phyloP scores from a whole-genome alignment of 306 rosid species.

The Fagus sylvatica region DNA sequence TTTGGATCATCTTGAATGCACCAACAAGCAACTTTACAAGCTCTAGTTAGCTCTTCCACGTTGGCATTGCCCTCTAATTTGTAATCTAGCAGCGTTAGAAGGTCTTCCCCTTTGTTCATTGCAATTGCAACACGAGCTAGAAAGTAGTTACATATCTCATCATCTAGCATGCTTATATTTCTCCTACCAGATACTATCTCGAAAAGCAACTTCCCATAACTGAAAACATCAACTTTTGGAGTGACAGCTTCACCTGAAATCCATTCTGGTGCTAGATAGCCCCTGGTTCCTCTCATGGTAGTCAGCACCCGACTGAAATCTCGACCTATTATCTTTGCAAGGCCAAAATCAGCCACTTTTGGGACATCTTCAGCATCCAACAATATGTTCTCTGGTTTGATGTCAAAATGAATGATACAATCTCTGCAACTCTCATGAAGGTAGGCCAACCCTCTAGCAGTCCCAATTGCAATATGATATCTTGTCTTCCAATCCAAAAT shows the following conservation, averaged over 20 bases:
- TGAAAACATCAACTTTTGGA: conserved; percentile 50
- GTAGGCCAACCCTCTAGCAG: conserved; percentile 52
- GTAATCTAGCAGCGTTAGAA: conserved; percentile 34
- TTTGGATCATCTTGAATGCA: conserved; percentile 53
- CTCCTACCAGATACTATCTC: conserved; percentile 48
- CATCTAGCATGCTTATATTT: conserved; percentile 41
- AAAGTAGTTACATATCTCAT: conserved; percentile 31
- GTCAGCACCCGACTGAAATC: conserved; percentile 55
- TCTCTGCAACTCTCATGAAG: conserved; percentile 60
- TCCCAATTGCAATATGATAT: conserved; percentile 43
- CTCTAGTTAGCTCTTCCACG: conserved; percentile 32
- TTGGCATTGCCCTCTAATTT: conserved; percentile 37
- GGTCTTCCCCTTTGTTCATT: conserved; percentile 32
- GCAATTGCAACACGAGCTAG: conserved; percentile 37
- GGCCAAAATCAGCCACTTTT: conserved; percentile 60
- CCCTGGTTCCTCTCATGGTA: conserved; percentile 66
- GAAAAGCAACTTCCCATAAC: conserved; percentile 59
- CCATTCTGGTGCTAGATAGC: conserved; percentile 75
- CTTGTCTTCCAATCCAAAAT: conserved; percentile 32
- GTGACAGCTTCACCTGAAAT: conserved; percentile 47
- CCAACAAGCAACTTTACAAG: conserved; percentile 50
- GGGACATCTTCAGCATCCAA: conserved; percentile 35
- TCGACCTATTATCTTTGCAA: conserved; percentile 55
- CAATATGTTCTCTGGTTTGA: conserved; percentile 70
- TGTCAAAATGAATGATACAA: conserved; percentile 59